A percentile compares a stretch with the other conserved stretches of the same genome.
These are phyloP conservation scores for Pelomyxa schiedti DNA, from an alignment of 78 protist species.

Conservation along the genomic window DNA sequence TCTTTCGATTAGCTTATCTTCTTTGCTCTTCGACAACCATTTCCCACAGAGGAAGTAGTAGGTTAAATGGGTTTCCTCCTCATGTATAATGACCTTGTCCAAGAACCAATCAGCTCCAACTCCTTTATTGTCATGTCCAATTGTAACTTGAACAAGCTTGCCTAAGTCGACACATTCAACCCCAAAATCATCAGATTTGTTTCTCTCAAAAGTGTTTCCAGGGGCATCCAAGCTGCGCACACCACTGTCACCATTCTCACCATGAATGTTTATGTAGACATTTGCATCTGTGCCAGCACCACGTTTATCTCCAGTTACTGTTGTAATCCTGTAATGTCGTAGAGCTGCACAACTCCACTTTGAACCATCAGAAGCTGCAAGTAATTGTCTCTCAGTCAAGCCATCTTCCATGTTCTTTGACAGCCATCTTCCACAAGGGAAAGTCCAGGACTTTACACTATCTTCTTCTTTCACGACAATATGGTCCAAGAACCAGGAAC, in stretches of 20 bases:
- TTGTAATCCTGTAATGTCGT: background rate
- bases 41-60: background rate
- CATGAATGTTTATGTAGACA: background rate
- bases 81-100: slow-evolving; percentile 1
- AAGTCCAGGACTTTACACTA: background rate
- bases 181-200: background rate
- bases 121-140: slow-evolving; percentile 5
- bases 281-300: slow-evolving; percentile 1
- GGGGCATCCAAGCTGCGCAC: background rate
- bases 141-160: background rate
- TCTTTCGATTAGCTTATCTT: background rate
- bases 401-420: background rate
- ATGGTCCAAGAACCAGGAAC: slow-evolving; percentile 10
- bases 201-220: background rate
- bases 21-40: background rate
- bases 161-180: background rate
- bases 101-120: background rate
- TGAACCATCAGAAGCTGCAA: background rate
- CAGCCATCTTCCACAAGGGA: background rate
- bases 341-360: background rate
- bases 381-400: background rate
- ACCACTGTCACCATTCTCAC: background rate
- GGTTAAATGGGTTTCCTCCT: background rate
- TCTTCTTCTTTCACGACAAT: background rate
- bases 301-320: background rate